Conservation (phyloP, 257 asterid species). For the Nicotiana knightiana region DNA sequence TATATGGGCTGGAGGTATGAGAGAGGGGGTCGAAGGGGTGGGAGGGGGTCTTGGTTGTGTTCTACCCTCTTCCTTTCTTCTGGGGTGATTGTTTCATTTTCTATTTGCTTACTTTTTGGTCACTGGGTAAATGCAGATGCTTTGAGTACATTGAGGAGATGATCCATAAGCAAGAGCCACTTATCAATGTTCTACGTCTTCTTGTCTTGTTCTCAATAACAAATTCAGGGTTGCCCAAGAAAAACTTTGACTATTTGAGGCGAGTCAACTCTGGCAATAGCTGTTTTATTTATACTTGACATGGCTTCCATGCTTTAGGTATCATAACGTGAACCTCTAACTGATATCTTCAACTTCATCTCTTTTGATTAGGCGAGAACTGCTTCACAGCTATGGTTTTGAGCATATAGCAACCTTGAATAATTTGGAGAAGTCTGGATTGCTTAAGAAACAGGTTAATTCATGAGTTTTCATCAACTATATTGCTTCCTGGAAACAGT, state of each 20-base stretch:
- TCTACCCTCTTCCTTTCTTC: neutral
- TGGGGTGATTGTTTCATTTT: neutral
- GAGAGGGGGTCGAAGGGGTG: neutral
- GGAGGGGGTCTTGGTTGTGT: neutral
- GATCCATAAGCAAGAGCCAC: slow-evolving; percentile 94
- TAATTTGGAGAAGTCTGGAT: slow-evolving; percentile 94
- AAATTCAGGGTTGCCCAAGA: slow-evolving; percentile 86
- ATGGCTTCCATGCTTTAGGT: neutral
- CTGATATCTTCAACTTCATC: slow-evolving; percentile 6
- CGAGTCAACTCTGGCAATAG: slow-evolving; percentile 22
- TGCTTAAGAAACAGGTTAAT: slow-evolving; percentile 76
- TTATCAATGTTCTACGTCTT: slow-evolving; percentile 70
- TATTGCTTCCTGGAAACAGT: neutral
- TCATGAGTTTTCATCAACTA: neutral
- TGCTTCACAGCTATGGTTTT: slow-evolving; percentile 96
- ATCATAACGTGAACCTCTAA: neutral
- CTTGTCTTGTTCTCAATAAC: slow-evolving; percentile 77
- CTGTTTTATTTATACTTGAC: neutral
- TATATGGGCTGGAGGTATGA: neutral
- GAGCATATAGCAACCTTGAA: slow-evolving; percentile 83
- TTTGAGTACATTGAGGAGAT: slow-evolving; percentile 87
- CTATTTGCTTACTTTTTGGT: neutral
- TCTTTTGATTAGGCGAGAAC: slow-evolving; percentile 64
- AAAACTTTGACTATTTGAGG: slow-evolving; percentile 87
- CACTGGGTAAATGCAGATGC: slow-evolving; percentile 52